Evolutionary conservation across 257 asterid species (phyloP).

Genomic region (Solanum virginianum): DNA sequence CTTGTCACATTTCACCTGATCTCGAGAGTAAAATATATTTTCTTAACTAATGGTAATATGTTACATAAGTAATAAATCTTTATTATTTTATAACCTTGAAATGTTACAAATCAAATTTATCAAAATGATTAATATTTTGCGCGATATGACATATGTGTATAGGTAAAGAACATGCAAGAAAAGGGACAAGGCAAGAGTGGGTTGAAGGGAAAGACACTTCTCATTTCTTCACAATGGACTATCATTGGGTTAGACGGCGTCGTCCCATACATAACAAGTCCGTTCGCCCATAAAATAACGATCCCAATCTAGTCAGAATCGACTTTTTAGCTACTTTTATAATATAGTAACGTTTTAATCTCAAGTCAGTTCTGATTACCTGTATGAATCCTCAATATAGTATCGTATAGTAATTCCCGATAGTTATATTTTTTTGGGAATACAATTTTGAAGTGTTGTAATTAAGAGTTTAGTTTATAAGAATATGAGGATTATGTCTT

Average conservation of each 20-base stretch:
- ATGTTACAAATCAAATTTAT: background rate
- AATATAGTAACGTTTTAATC: no score
- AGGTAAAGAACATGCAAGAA: slow-evolving; percentile 30
- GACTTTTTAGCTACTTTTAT: background rate
- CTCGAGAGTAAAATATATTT: background rate
- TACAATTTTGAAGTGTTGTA: slow-evolving; percentile 1
- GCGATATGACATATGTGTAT: background rate
- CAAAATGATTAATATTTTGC: background rate
- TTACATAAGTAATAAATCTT: background rate
- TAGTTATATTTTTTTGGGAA: background rate
- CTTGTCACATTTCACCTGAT: background rate
- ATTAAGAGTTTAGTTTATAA: slow-evolving; percentile 5
- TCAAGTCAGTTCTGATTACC: background rate
- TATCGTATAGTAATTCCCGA: background rate
- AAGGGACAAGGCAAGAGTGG: slow-evolving; percentile 44
- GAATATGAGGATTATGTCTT: slow-evolving; percentile 34
- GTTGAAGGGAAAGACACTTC: slow-evolving; percentile 25
- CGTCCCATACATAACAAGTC: slow-evolving; percentile 69
- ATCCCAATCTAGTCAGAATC: background rate
- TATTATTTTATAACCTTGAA: background rate
- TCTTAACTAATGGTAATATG: background rate
- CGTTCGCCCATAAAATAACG: slow-evolving; percentile 30
- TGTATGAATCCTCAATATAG: background rate
- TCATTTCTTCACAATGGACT: slow-evolving; percentile 65
- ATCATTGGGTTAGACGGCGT: slow-evolving; percentile 44